phyloP scores from a whole-genome alignment of 1,139 yeast species.

The Spathaspora sp. region DNA sequence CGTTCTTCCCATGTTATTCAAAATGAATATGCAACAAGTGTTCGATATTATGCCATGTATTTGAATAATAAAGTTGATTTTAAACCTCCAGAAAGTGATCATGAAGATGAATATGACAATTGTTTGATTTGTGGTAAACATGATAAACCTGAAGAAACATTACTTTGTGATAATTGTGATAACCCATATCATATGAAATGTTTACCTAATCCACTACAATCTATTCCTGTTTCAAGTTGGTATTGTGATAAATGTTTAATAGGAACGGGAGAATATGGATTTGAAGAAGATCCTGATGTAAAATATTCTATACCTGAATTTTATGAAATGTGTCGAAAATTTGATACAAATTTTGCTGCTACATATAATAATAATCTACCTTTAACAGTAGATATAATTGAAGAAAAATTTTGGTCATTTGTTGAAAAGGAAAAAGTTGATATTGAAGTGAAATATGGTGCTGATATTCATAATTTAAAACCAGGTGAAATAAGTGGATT shows the following conservation, averaged over 20 bases:
- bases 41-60: conserved; percentile 47
- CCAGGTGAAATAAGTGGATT: conserved; percentile 72
- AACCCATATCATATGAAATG: conserved; percentile 66
- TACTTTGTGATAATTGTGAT: conserved; percentile 75
- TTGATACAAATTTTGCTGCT: conserved; percentile 38
- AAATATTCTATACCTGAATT: conserved; percentile 64
- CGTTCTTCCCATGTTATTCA: conserved; percentile 21
- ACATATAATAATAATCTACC: conserved; percentile 28
- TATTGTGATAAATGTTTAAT: conserved; percentile 78
- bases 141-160: conserved; percentile 49
- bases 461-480: conserved; percentile 64
- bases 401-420: conserved; percentile 60
- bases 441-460: conserved; percentile 68
- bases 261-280: conserved; percentile 89
- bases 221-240: conserved; percentile 65
- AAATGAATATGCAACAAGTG: conserved; percentile 31
- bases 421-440: conserved; percentile 45
- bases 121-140: conserved; percentile 57
- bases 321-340: conserved; percentile 54
- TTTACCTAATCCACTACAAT: conserved; percentile 49
- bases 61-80: conserved; percentile 23
- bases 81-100: conserved; percentile 26
- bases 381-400: conserved; percentile 45
- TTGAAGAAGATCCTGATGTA: conserved; percentile 64
- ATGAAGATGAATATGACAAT: conserved; percentile 36